These are phyloP conservation scores for Exophiala oligosperma DNA, from an alignment of 2,329 filamentous ascomycete genomes.

Conservation along the genomic window DNA sequence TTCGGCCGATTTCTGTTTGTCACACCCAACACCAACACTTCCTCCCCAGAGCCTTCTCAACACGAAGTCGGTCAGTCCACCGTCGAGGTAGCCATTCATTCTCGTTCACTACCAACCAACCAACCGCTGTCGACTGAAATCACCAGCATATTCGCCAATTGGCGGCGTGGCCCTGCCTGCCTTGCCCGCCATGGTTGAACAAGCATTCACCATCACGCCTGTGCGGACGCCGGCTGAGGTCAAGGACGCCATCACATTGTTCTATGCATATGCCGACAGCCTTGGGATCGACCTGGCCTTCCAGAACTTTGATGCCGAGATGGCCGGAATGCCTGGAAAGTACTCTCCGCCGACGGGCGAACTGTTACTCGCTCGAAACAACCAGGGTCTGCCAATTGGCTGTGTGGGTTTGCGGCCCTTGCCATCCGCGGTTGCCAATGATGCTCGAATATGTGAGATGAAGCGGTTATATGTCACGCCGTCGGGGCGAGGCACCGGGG, in stretches of 20 bases:
- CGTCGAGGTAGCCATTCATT: too few relatives aligned
- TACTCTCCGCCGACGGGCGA: slow-evolving; percentile 51
- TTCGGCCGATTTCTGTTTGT: too few relatives aligned
- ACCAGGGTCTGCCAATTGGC: slow-evolving; percentile 19
- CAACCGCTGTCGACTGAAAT: too few relatives aligned
- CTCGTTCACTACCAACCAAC: too few relatives aligned
- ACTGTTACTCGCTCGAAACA: slow-evolving; percentile 48
- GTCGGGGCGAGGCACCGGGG: slow-evolving; percentile 48
- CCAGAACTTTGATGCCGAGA: slow-evolving; percentile 56
- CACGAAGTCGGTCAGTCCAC: too few relatives aligned
- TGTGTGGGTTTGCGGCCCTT: slow-evolving; percentile 28
- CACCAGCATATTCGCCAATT: too few relatives aligned
- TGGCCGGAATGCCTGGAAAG: slow-evolving; percentile 55
- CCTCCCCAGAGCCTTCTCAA: too few relatives aligned
- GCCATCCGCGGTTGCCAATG: not conserved
- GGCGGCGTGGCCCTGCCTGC: too few relatives aligned
- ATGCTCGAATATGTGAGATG: slow-evolving; percentile 49
- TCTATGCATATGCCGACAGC: slow-evolving; percentile 44
- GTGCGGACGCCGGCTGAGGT: slow-evolving; percentile 47
- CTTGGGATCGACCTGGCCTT: slow-evolving; percentile 58
- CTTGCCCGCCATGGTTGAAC: not conserved
- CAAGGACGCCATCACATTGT: slow-evolving; percentile 42
- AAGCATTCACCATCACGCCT: slow-evolving; percentile 19
- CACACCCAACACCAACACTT: too few relatives aligned
- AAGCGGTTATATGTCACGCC: slow-evolving; percentile 58